Evolutionary conservation across 345 rosid genomes (phyloP).

Genomic region (Citrus sinensis): DVS_A1.0 CM039163.1:7007501-7008000

Average conservation of each 20-base stretch:
- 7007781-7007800: neutral
- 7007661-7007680: conserved; percentile 71
- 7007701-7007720: conserved; percentile 80
- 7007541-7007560: conserved; percentile 84
- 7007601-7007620: conserved; percentile 43
- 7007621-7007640: conserved; percentile 44
- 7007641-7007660: conserved; percentile 46
- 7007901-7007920: too few relatives aligned
- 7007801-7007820: too few relatives aligned
- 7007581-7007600: conserved; percentile 60
- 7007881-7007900: neutral
- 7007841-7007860: neutral
- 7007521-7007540: conserved; percentile 76
- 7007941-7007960: too few relatives aligned
- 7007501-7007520: conserved; percentile 88
- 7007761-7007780: conserved; percentile 4
- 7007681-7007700: conserved; percentile 93
- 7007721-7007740: conserved; percentile 32
- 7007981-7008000: too few relatives aligned
- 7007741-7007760: neutral
- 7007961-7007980: too few relatives aligned
- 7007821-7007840: neutral
- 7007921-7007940: too few relatives aligned
- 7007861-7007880: neutral
- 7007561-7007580: conserved; percentile 66